These are phyloP conservation scores for Myxozyma sirexii DNA, from an alignment of 805 yeast species.

Conservation along the genomic window DNA sequence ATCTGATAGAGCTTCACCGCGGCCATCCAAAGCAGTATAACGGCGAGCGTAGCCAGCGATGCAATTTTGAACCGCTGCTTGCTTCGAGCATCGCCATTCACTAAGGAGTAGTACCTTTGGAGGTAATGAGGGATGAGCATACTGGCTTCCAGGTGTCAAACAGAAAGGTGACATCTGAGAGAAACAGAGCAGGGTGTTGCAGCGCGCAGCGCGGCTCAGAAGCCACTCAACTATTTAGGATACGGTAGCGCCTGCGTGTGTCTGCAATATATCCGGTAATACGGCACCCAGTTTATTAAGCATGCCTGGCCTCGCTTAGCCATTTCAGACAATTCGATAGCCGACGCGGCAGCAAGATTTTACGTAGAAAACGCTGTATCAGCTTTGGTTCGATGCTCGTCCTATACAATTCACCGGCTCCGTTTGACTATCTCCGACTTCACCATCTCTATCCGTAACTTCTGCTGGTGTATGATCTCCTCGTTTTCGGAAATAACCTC, in stretches of 20 bases:
- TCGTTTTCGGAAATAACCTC: constrained; percentile 29
- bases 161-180: background rate
- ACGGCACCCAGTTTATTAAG: background rate
- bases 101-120: background rate
- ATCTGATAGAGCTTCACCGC: constrained; percentile 11
- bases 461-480: constrained; percentile 22
- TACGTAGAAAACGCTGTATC: too few relatives aligned
- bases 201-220: background rate
- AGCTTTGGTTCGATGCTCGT: background rate
- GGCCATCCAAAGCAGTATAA: constrained; percentile 10
- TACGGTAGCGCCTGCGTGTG: background rate
- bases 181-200: background rate
- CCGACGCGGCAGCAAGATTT: background rate
- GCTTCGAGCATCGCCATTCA: background rate
- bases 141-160: background rate
- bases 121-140: constrained; percentile 7
- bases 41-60: constrained; percentile 1
- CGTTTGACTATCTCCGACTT: constrained; percentile 1
- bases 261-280: background rate
- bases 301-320: background rate
- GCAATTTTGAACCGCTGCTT: constrained; percentile 1
- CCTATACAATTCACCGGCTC: background rate
- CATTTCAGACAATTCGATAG: background rate
- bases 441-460: constrained; percentile 17
- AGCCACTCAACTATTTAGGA: background rate